A percentile compares a stretch with the other conserved stretches of the same genome.
These are phyloP conservation scores for Globisporangium iwayamae DNA, from an alignment of 352 stramenopile genomes.

Conservation along the genomic window DNA sequence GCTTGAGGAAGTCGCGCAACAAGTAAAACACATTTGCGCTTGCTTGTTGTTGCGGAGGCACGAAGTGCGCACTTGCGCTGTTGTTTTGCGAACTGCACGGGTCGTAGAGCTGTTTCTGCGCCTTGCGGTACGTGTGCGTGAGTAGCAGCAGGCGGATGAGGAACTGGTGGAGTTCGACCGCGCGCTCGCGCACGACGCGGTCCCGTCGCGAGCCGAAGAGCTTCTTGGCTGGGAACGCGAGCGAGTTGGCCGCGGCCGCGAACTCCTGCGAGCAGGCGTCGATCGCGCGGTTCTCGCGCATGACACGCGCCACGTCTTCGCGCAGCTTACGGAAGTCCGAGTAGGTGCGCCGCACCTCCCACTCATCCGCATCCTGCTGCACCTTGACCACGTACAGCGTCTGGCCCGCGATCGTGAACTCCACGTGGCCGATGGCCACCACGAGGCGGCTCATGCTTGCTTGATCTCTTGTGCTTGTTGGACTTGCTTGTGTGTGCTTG, in stretches of 20 bases:
- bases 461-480: not conserved
- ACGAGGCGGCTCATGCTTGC: conserved; percentile 63
- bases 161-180: conserved; percentile 70
- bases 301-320: conserved; percentile 59
- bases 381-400: conserved; percentile 77
- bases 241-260: conserved; percentile 23
- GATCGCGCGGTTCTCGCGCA: conserved; percentile 51
- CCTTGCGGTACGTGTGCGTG: conserved; percentile 74
- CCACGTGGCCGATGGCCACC: conserved; percentile 70
- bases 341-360: conserved; percentile 66
- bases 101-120: conserved; percentile 60
- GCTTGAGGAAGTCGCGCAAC: conserved; percentile 73
- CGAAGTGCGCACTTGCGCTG: conserved; percentile 18
- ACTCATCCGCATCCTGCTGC: conserved; percentile 69
- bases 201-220: conserved; percentile 70
- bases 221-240: conserved; percentile 56
- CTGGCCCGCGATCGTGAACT: conserved; percentile 66
- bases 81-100: conserved; percentile 14
- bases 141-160: conserved; percentile 69
- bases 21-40: conserved; percentile 63
- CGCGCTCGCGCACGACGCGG: conserved; percentile 68
- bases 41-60: conserved; percentile 41
- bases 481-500: not conserved
- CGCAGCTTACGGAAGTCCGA: conserved; percentile 70
- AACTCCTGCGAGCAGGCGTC: conserved; percentile 51